These are phyloP conservation scores for Selaginella moellendorffii DNA, from an alignment of 75 land plant genomes.

Conservation along the genomic window DNA sequence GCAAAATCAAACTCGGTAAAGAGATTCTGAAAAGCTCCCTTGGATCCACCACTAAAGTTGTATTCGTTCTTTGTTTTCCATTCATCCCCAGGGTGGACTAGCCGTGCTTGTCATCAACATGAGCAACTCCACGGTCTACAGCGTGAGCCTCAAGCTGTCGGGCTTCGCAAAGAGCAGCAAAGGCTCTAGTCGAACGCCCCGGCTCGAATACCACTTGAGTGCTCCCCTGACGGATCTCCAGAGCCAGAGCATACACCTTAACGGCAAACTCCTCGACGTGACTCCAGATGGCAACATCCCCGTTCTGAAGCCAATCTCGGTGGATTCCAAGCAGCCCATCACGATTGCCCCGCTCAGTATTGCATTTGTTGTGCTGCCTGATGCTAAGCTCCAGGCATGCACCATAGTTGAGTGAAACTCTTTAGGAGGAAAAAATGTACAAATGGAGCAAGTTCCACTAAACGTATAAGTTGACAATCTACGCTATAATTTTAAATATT, in stretches of 20 bases:
- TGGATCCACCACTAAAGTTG: neutral
- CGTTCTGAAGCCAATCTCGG: constrained; percentile 23
- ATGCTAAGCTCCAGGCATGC: constrained; percentile 10
- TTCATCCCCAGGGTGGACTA: neutral
- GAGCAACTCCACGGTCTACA: neutral
- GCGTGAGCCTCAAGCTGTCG: neutral
- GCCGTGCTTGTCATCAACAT: neutral
- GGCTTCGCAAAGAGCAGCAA: too few species aligned
- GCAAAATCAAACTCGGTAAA: neutral
- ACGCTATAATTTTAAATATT: too few species aligned
- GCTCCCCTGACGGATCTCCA: neutral
- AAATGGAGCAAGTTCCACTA: too few species aligned
- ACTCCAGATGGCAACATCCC: constrained; percentile 47
- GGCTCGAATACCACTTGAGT: constrained; percentile 7
- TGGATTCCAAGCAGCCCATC: constrained; percentile 30
- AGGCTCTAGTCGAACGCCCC: too few species aligned
- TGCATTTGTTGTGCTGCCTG: constrained; percentile 47
- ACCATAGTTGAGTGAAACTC: neutral
- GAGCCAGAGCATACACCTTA: neutral
- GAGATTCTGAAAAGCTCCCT: neutral
- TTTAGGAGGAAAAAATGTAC: too few species aligned
- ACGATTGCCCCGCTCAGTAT: constrained; percentile 41
- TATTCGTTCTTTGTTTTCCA: neutral
- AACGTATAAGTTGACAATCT: too few species aligned
- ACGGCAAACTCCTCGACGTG: constrained; percentile 20